These are phyloP conservation scores for Nemania diffusa DNA, from an alignment of 2,329 filamentous ascomycete genomes.

Conservation along the genomic window DNA sequence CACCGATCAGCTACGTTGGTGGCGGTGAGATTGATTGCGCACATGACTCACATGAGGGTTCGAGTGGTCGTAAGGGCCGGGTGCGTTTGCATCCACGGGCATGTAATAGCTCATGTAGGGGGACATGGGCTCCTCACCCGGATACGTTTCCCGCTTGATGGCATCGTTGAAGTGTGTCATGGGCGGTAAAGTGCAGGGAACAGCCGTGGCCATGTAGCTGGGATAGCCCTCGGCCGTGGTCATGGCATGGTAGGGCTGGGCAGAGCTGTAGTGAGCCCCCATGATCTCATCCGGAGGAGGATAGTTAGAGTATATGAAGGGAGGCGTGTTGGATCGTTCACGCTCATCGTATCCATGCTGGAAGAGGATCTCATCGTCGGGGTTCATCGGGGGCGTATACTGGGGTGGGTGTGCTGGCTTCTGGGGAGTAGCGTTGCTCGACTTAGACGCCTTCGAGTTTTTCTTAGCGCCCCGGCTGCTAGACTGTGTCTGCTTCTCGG, in stretches of 20 bases:
- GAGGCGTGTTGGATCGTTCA: constrained; percentile 76
- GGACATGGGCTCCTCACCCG: constrained; percentile 68
- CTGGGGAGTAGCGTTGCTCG: constrained; percentile 41
- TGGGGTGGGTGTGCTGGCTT: constrained; percentile 61
- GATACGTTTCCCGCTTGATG: constrained; percentile 73
- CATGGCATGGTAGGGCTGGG: constrained; percentile 63
- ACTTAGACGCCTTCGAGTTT: constrained; percentile 60
- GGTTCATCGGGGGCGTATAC: constrained; percentile 70
- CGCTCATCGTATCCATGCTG: constrained; percentile 68
- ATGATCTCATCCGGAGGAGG: constrained; percentile 72
- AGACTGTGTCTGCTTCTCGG: constrained; percentile 53
- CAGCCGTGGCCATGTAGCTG: constrained; percentile 65
- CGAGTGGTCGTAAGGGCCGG: constrained; percentile 72
- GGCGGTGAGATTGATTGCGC: constrained; percentile 56
- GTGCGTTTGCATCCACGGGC: constrained; percentile 70
- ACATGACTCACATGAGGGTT: constrained; percentile 79
- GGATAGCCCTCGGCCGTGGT: constrained; percentile 63
- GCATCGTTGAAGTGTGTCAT: constrained; percentile 72
- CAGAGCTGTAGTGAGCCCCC: constrained; percentile 67
- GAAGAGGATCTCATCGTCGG: constrained; percentile 75
- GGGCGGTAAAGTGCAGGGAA: constrained; percentile 70
- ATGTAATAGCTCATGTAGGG: constrained; percentile 77
- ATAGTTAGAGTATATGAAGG: constrained; percentile 75
- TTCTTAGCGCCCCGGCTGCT: constrained; percentile 50
- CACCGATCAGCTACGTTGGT: constrained; percentile 61